Evolutionary conservation across 352 stramenopile genomes (phyloP).

Genomic region (Phytophthora sojae): DNA sequence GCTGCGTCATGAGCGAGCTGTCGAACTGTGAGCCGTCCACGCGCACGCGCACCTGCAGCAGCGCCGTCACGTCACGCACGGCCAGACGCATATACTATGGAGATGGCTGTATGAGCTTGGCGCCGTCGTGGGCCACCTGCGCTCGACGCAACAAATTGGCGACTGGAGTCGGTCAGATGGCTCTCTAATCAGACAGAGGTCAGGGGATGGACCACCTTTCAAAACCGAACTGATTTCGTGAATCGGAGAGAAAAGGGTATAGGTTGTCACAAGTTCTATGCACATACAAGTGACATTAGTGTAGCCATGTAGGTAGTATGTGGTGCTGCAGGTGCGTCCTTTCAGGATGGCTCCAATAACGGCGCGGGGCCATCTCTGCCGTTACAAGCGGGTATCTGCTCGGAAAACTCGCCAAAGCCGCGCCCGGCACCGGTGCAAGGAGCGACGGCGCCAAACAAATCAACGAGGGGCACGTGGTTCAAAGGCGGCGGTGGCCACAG

Average conservation of each 20-base stretch:
- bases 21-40: conserved; percentile 80
- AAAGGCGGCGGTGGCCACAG: background rate
- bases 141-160: conserved; percentile 25
- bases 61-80: conserved; percentile 70
- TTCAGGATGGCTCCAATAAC: conserved; percentile 13
- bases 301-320: background rate
- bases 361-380: conserved; percentile 21
- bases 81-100: conserved; percentile 33
- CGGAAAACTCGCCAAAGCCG: conserved; percentile 17
- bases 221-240: background rate
- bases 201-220: conserved; percentile 4
- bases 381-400: conserved; percentile 13
- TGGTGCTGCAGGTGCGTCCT: background rate
- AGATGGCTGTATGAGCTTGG: background rate
- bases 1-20: conserved; percentile 78
- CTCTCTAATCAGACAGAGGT: conserved; percentile 26
- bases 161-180: conserved; percentile 26
- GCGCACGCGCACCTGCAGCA: conserved; percentile 63
- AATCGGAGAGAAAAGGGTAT: background rate
- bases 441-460: conserved; percentile 28
- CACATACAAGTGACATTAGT: background rate
- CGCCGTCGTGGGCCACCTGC: background rate
- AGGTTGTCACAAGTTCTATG: background rate
- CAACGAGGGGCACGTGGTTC: background rate
- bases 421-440: background rate